These are phyloP conservation scores for Talaromyces liani DNA, from an alignment of 495 filamentous ascomycete species.

Conservation along the genomic window DNA sequence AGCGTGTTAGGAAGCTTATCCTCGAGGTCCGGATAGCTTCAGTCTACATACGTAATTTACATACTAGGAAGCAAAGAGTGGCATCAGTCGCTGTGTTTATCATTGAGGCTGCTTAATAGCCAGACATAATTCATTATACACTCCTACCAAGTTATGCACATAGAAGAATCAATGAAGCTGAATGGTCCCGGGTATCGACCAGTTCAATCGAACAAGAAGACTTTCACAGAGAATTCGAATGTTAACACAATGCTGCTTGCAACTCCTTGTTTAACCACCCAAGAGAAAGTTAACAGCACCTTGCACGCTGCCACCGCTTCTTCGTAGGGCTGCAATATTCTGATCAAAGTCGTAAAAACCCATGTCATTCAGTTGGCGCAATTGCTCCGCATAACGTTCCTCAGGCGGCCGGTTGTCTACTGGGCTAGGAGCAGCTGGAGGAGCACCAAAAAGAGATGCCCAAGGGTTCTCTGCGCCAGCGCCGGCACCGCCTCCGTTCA, in stretches of 20 bases:
- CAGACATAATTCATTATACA: slow-evolving; percentile 1
- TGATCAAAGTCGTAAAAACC: slow-evolving; percentile 95
- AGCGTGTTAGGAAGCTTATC: not conserved
- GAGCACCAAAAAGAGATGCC: slow-evolving; percentile 30
- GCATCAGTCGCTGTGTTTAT: not conserved
- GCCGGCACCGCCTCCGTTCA: slow-evolving; percentile 28
- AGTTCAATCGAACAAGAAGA: slow-evolving; percentile 5
- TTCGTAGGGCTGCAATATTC: slow-evolving; percentile 82
- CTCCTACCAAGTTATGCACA: slow-evolving; percentile 1
- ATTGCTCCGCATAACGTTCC: slow-evolving; percentile 83
- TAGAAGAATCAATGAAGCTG: not conserved
- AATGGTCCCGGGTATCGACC: not conserved
- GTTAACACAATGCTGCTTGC: slow-evolving; percentile 1
- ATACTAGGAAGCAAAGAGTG: not conserved
- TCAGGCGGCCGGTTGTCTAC: slow-evolving; percentile 87
- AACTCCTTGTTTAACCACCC: slow-evolving; percentile 15
- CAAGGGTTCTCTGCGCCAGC: slow-evolving; percentile 26
- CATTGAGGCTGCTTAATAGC: not conserved
- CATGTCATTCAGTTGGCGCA: slow-evolving; percentile 96
- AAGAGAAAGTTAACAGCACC: slow-evolving; percentile 79
- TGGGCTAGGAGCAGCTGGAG: slow-evolving; percentile 24
- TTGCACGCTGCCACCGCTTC: slow-evolving; percentile 89
- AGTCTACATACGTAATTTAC: not conserved
- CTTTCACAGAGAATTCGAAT: slow-evolving; percentile 11
- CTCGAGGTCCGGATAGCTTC: not conserved